Evolutionary conservation across 352 stramenopile genomes (phyloP), one percentile per base, ranked within the genome.

Genomic region (Globisporangium viniferum): DNA sequence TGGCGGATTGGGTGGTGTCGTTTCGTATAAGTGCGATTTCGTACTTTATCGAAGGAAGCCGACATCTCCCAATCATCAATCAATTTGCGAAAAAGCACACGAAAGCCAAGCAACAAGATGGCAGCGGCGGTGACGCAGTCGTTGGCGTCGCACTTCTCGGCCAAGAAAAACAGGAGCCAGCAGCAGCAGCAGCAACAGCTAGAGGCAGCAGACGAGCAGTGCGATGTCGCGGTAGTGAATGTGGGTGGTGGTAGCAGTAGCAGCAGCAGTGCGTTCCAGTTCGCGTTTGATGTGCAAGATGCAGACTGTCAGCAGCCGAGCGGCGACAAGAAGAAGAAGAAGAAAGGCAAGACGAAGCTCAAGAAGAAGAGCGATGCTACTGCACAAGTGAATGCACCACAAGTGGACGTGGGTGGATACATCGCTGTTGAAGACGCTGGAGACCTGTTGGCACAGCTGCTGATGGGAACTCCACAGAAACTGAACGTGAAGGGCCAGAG

Each of bases 301-400:
- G 27, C 20, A 12, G 4, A n/a, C 12, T 10, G 15, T 2, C 31
- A 67, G 8, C 27, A 33, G 48, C 10, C 55, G 22, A 69, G 33
- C 39, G n/a, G 10, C 18, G 49, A 18, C 9, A 41, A 36, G 14
- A 71, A 62, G 58, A 70, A 62, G 58, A 70, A 73, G 54, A 74
- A 69, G 36, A 69, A 63, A 20, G 64, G 27, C 20, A 73, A 66
- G 62, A 78, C 69, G 49, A 76, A 70, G 49, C 54, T 64, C 53
- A 33, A 58, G 7, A 53, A n/a, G 59, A 61, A 59, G n/a, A 61
- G 10, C 5, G 39, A 31, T 5, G 22, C 24, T 7, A 41, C 9
- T 31, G 41, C 41, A n/a, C 41, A 48, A 4, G n/a, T 48, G 14
- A 4, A 15, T 48, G 41, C 41, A 3, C 20, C 6, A 59, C 20